Evolutionary conservation across 2,329 filamentous ascomycete species (phyloP).

Genomic region (Neoscytalidium dimidiatum): DNA sequence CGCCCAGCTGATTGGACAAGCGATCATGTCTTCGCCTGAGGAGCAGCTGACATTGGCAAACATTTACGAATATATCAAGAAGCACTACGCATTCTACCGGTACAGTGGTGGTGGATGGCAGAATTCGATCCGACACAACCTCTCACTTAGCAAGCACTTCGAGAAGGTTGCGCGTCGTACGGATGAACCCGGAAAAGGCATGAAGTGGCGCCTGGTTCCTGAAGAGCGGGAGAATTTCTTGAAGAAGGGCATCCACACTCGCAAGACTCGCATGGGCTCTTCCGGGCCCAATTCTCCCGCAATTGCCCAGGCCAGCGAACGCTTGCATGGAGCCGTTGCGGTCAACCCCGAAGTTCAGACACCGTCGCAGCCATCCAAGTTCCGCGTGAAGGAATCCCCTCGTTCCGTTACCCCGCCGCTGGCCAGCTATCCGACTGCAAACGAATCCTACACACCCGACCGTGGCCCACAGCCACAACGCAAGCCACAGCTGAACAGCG

Average conservation of each 20-base stretch:
- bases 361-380: conserved; percentile 22
- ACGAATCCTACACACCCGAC: conserved; percentile 57
- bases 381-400: conserved; percentile 41
- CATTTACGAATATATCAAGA: conserved; percentile 92
- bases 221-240: conserved; percentile 86
- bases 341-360: conserved; percentile 13
- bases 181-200: conserved; percentile 95
- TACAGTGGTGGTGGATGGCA: conserved; percentile 84
- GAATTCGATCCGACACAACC: conserved; percentile 96
- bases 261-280: conserved; percentile 51
- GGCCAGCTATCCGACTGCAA: conserved; percentile 49
- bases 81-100: conserved; percentile 90
- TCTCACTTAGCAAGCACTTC: conserved; percentile 93
- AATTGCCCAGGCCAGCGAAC: conserved; percentile 50
- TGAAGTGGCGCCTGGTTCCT: conserved; percentile 95
- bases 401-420: conserved; percentile 51
- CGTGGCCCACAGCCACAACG: conserved; percentile 47
- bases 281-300: conserved; percentile 70
- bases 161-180: conserved; percentile 89
- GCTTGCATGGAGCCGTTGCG: conserved; percentile 46
- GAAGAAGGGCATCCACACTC: conserved; percentile 59
- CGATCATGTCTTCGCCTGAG: conserved; percentile 82
- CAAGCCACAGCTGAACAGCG: conserved; percentile 21
- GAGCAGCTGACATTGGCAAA: conserved; percentile 88
- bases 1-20: conserved; percentile 94